phyloP scores from a whole-genome alignment of 192 early-diverging fungal genomes.

The Coemansia sp. region DNA sequence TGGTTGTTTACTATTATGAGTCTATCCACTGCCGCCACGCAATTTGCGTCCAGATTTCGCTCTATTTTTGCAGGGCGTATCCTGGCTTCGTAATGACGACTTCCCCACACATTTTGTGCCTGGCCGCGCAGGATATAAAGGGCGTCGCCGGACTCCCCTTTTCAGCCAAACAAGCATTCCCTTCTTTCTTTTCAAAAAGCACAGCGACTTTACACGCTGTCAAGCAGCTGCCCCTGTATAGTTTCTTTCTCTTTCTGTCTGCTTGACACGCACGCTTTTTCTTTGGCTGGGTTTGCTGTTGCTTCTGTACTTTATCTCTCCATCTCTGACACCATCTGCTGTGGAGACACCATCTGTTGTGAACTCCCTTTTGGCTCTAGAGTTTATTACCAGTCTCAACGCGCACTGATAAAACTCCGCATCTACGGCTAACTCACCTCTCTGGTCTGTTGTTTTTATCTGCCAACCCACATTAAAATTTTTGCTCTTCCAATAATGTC shows the following conservation, averaged over 20 bases:
- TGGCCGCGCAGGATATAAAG: conserved; percentile 14
- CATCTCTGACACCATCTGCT: neutral
- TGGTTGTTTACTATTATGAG: conserved; percentile 5
- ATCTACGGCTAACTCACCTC: neutral
- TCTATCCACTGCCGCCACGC: conserved; percentile 4
- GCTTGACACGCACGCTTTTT: conserved; percentile 4
- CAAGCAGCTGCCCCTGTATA: conserved; percentile 14
- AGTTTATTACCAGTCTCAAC: neutral
- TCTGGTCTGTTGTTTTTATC: no score
- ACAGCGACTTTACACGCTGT: conserved; percentile 8
- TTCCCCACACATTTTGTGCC: conserved; percentile 12
- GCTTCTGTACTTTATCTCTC: conserved; percentile 16
- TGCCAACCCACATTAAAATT: neutral
- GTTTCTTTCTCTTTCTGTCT: neutral
- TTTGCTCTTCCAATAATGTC: neutral
- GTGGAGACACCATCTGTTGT: neutral
- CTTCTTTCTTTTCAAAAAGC: conserved; percentile 10
- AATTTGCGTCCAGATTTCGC: conserved; percentile 14
- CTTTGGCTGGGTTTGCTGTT: conserved; percentile 8
- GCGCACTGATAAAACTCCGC: conserved; percentile 1
- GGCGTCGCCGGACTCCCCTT: neutral
- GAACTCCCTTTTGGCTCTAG: neutral
- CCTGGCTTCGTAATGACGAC: neutral
- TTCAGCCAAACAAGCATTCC: conserved; percentile 2
- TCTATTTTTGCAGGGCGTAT: conserved; percentile 7